Evolutionary conservation across 2,329 filamentous ascomycete genomes (phyloP), one percentile per base, ranked within the genome.

Genomic region (Tolypocladium ophioglossoides): DNA sequence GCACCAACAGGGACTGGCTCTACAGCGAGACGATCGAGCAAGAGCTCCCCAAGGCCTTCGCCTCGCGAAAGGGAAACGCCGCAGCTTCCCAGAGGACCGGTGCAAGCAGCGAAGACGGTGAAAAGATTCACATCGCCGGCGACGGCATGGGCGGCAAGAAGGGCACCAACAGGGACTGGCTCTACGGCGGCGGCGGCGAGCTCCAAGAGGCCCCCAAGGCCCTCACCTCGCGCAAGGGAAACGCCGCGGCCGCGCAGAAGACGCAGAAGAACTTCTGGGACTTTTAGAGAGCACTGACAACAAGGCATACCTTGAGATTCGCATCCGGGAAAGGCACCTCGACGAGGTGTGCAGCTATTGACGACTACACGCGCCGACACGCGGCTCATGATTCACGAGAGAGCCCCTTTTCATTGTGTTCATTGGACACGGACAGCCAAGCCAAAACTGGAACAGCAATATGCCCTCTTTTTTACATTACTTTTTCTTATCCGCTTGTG

Each of bases 61-160:
- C 60, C 48, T 65, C 68, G 24, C 60, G 66, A 53, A 70, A 73
- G 70, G 63, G 63, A 48, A 70, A 58, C 18, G 48, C 55, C 22
- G 32, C 18, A 4, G 55, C 55, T n/a, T 34, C 57, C 20, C 47
- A 56, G 16, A 55, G 44, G 11, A 34, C 12, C 18, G 44, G 44
- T 3, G 44, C 27, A 2, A 48, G 32, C 44, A 34, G 76, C 46
- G 75, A 77, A 44, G 76, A 76, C 34, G 75, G 76, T 27, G 71
- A 75, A 54, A 69, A 75, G 52, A 73, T 74, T 39, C 70, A 68
- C 52, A 78, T 79, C 53, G 75, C 71, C 2, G 82, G 82, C 30
- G 79, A 85, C 59, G 84, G 84, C 55, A 86, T 86, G 83, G 84
- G 83, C 44, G 79, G 80, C 48, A 74, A 73, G 59, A 80, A 75